Conservation (phyloP, 257 asterid genomes). For the Nicotiana sylvestris region DNA sequence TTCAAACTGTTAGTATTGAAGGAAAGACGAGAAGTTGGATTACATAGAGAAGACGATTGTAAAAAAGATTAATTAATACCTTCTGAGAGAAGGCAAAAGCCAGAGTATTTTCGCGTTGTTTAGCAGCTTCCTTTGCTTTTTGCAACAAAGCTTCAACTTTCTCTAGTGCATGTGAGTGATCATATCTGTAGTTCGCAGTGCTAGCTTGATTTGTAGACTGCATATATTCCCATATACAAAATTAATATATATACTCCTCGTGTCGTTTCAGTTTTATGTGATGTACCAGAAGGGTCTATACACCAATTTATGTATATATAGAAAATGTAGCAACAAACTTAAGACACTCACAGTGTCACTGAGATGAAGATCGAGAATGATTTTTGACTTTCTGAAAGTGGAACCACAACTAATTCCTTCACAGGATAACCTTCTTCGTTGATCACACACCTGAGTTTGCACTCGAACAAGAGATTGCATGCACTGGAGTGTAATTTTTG, state of each 20-base stretch:
- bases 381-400: constrained; percentile 10
- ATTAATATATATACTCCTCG: background rate
- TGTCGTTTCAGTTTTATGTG: background rate
- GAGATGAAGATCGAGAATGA: constrained; percentile 8
- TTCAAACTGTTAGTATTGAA: background rate
- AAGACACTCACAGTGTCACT: constrained; percentile 28
- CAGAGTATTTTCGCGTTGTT: constrained; percentile 43
- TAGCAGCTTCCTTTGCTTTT: constrained; percentile 42
- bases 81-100: constrained; percentile 59
- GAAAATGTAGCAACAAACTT: background rate
- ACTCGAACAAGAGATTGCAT: constrained; percentile 75
- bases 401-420: constrained; percentile 32
- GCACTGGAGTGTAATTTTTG: constrained; percentile 73
- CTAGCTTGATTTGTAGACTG: constrained; percentile 34
- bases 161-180: constrained; percentile 19
- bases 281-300: background rate
- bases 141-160: constrained; percentile 36
- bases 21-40: background rate
- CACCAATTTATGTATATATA: background rate
- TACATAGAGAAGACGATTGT: background rate
- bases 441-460: constrained; percentile 70
- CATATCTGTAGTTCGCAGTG: constrained; percentile 18
- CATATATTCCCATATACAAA: background rate
- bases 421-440: constrained; percentile 60
- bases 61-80: constrained; percentile 24